Base-by-base conservation (phyloP, 2,329 filamentous ascomycete species). In the Hysterium pulicare region DNA sequence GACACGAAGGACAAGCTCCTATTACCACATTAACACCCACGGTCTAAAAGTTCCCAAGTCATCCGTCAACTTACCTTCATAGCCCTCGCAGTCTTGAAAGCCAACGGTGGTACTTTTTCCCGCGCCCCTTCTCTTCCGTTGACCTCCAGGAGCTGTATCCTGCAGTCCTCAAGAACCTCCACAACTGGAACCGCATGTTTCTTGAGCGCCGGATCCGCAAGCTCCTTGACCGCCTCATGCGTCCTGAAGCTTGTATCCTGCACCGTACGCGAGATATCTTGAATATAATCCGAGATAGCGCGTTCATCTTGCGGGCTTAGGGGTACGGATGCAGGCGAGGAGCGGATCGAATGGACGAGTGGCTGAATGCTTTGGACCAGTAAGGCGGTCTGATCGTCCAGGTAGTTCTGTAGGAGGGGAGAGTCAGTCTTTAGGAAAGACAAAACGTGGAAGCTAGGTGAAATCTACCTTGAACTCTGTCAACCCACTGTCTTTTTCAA, bases 61-160 rank as follows among this genome's bases (percentile, higher is more conserved):
- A 38, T 36, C 33, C 22, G 8, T 9, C 10, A n/a, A 2, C 55
- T 26, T 50, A 63, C 87, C 72, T 91, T 93, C 39, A 85, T 86
- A 67, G 90, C 86, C 46, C 86, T 77, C 5, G 86, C 88, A 60
- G 91, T 85, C 67, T 89, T 86, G 66, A 94, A 94, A n/a, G 87
- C 87, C 53, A 93, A 82, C 2, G 87, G 87, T 9, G 87, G 87
- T 38, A 95, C 70, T 21, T 80, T 76, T 3, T 74, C 77, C 20
- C 85, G 76, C 7, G 79, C 75, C 20, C 83, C 84, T 26, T 78
- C 79, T 26, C 57, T 79, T 70, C 43, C 78, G 77, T 44, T 83
- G 77, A 57, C 49, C n/a, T 82, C 79, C 16, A 85, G 67, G 44
- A 94, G 74, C 33, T 81, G 78, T 48, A 81, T 74, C 44, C 83